Evolutionary conservation across 768 basidiomycete genomes (phyloP).

Genomic region (Pleurotus tuoliensis): DNA sequence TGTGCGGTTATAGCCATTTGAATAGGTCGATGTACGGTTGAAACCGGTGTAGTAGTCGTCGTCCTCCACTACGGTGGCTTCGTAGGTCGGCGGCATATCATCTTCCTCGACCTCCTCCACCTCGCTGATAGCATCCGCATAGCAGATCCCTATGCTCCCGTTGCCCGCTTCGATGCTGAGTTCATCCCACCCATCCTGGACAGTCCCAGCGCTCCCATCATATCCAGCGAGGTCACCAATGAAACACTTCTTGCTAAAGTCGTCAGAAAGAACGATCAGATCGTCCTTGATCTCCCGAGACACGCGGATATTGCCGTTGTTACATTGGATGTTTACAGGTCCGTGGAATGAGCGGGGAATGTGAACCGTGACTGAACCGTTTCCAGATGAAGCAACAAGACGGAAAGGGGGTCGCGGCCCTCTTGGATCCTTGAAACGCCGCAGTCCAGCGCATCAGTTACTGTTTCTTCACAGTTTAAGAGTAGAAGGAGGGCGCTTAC

Average conservation of each 20-base stretch:
- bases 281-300: conserved; percentile 23
- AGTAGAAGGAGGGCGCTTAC: conserved; percentile 13
- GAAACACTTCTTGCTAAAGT: conserved; percentile 26
- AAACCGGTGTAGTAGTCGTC: too few species aligned
- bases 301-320: conserved; percentile 25
- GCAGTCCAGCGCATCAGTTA: background rate
- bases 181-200: background rate
- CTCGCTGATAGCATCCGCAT: background rate
- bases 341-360: conserved; percentile 40
- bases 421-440: conserved; percentile 8
- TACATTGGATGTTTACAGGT: conserved; percentile 22
- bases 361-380: conserved; percentile 27
- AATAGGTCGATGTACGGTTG: too few species aligned
- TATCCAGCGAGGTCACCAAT: conserved; percentile 28
- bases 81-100: too few species aligned
- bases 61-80: too few species aligned
- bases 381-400: conserved; percentile 15
- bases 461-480: background rate
- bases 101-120: too few species aligned
- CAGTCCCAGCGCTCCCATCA: background rate
- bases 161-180: background rate
- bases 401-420: conserved; percentile 19
- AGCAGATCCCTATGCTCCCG: background rate
- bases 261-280: conserved; percentile 28
- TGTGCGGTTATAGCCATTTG: too few species aligned